Conservation (phyloP, 768 basidiomycete genomes). For the Psilocybe cubensis region DNA sequence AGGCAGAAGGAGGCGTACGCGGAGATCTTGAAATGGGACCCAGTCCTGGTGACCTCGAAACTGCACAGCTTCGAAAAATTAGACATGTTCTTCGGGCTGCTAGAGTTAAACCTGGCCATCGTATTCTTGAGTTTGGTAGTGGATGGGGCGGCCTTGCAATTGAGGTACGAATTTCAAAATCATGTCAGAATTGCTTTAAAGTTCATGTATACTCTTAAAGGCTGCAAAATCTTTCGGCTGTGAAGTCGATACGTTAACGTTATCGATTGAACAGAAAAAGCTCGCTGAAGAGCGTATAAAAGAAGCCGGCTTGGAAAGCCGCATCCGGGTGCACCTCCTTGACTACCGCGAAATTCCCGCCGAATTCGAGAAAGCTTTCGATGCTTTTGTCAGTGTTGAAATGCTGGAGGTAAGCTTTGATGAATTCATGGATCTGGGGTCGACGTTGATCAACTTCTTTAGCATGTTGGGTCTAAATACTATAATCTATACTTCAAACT, state of each 20-base stretch:
- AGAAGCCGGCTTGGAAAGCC: constrained; percentile 67
- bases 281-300: constrained; percentile 86
- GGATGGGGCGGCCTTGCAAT: constrained; percentile 96
- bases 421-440: constrained; percentile 22
- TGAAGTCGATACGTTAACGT: constrained; percentile 87
- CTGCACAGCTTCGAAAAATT: constrained; percentile 84
- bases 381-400: constrained; percentile 78
- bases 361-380: constrained; percentile 83
- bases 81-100: constrained; percentile 79
- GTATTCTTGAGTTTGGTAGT: constrained; percentile 88
- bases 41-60: constrained; percentile 69
- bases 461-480: constrained; percentile 58
- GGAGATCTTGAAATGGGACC: constrained; percentile 67
- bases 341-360: constrained; percentile 88
- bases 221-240: constrained; percentile 75
- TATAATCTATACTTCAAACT: constrained; percentile 78
- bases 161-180: constrained; percentile 58
- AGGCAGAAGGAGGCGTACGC: constrained; percentile 79
- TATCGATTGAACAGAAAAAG: constrained; percentile 85
- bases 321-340: constrained; percentile 84
- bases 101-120: constrained; percentile 76
- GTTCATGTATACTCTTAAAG: constrained; percentile 31
- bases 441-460: constrained; percentile 4
- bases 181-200: neutral
- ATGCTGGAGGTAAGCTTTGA: constrained; percentile 67